Percentiles rank a stretch among this genome's conserved stretches.
These are phyloP conservation scores for Gomphus bonarii DNA, from an alignment of 1,284 basidiomycete species.

Conservation along the genomic window DNA sequence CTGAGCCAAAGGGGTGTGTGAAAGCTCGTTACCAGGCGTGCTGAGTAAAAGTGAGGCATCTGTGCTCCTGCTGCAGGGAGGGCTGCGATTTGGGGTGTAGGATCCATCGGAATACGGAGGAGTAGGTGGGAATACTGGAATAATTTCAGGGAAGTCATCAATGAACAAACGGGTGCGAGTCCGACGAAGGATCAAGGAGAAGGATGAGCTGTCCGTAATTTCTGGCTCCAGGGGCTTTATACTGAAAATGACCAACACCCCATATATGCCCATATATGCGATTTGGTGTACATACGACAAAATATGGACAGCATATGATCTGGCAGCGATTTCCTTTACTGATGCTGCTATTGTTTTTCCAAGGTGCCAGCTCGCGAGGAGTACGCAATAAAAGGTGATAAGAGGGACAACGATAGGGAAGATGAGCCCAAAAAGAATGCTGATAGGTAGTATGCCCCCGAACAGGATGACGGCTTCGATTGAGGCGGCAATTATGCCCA, in stretches of 20 bases:
- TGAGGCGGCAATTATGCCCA: neutral
- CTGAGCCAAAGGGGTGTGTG: neutral
- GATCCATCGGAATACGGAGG: neutral
- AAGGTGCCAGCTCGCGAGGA: neutral
- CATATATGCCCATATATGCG: slow-evolving; percentile 1
- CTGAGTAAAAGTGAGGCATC: neutral
- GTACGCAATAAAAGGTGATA: neutral
- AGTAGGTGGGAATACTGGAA: neutral
- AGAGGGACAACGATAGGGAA: neutral
- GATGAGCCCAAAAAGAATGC: neutral
- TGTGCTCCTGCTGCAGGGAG: neutral
- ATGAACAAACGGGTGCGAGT: neutral
- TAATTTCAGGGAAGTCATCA: neutral
- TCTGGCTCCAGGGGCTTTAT: neutral
- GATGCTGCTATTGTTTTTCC: neutral
- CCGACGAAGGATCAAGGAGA: neutral
- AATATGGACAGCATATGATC: neutral
- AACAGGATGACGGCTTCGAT: neutral
- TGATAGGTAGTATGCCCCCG: neutral
- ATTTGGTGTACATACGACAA: neutral
- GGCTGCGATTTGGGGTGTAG: neutral
- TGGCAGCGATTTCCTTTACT: neutral
- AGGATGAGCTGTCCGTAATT: neutral
- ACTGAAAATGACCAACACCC: neutral
- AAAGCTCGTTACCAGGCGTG: neutral